Evolutionary conservation across 2,329 filamentous ascomycete genomes (phyloP).

Genomic region (Arthroderma sp.): DNA sequence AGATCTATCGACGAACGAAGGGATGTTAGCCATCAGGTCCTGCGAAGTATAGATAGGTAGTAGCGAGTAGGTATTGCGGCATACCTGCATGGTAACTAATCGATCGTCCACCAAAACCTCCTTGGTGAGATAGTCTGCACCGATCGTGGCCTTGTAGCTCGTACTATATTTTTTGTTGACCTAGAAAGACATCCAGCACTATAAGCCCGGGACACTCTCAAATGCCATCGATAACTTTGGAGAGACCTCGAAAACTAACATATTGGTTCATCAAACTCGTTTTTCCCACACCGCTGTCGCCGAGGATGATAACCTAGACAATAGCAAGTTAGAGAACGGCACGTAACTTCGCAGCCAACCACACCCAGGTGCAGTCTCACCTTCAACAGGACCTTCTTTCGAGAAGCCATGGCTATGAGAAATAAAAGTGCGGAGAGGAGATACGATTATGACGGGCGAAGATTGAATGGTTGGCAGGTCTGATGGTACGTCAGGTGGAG

Average conservation of each 20-base stretch:
- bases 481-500: neutral
- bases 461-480: neutral
- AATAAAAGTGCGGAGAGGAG: neutral
- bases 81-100: constrained; percentile 94
- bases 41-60: too few relatives aligned
- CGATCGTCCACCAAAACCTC: constrained; percentile 95
- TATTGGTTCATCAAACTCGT: constrained; percentile 99
- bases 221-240: constrained; percentile 3
- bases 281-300: constrained; percentile 97
- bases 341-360: too few relatives aligned
- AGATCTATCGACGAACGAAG: constrained; percentile 99
- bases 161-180: constrained; percentile 99
- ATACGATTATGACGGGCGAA: too few relatives aligned
- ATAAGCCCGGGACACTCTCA: constrained; percentile 2
- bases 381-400: constrained; percentile 87
- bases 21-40: constrained; percentile 50
- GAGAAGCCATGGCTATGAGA: constrained; percentile 50
- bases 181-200: constrained; percentile 44
- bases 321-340: neutral
- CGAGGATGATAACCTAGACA: constrained; percentile 86
- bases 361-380: constrained; percentile 35
- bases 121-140: constrained; percentile 94
- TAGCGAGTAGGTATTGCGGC: too few relatives aligned
- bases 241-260: constrained; percentile 57
- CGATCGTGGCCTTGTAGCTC: constrained; percentile 98